Evolutionary conservation across 768 basidiomycete genomes (phyloP), one percentile per base, ranked within the genome.

Genomic region (Panus rudis): DNA sequence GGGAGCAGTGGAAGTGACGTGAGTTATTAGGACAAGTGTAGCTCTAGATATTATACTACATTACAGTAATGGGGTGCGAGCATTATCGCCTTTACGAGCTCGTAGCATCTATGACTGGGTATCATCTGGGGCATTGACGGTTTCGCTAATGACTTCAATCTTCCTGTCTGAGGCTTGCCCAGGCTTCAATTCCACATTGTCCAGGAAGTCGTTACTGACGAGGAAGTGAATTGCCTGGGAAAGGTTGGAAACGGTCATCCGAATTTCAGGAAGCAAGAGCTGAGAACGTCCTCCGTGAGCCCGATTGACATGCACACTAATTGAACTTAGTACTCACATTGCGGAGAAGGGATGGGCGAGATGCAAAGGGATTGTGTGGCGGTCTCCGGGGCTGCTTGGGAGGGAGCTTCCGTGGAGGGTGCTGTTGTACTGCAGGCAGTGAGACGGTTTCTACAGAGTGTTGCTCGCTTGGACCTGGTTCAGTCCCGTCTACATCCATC

Each of bases 141-240:
- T 24, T 32, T 12, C 14, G 13, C 35, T n/a, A 41, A 83, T 56
- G 17, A 88, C 78, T 57, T 83, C 67, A 16, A 91, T 87, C 60
- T 71, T 68, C 47, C 69, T 71, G 30, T 74, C 64, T 34, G 75
- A 67, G 3, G 83, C 83, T 59, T 91, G 78, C 0, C 93, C 93
- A 13, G 87, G 84, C 34, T 70, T 75, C 21, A 84, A 61, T 61
- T 96, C 93, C 2, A 94, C 89, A 23, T 75, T 76, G 34, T 71
- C 67, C 26, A 97, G 64, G 63, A 93, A 91, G 56, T 92, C 81
- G 50, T 97, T 96, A 48, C 87, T 85, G 1, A 89, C 91, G 14
- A 94, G 62, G 62, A 96, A 97, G 23, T 75, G 79, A 50, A 96
- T 88, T 4, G 88, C 90, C 60, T 97, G 93, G 0, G 92, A 92